A percentile compares a stretch with the other conserved stretches of the same genome.
These are phyloP conservation scores for Claviceps pazoutovae DNA, from an alignment of 2,329 filamentous ascomycete genomes.

Conservation along the genomic window DNA sequence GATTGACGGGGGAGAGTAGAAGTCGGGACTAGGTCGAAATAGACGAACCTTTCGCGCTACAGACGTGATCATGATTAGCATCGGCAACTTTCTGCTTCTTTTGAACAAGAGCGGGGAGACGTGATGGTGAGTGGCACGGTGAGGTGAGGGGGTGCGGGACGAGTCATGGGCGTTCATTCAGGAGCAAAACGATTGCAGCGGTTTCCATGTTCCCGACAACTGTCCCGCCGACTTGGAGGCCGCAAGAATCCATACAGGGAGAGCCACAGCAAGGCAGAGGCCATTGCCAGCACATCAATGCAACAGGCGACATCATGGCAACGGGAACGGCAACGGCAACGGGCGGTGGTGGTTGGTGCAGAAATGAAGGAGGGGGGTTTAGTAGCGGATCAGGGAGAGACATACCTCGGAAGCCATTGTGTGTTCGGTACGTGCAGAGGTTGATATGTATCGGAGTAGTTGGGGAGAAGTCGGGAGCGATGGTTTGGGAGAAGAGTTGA, in stretches of 20 bases:
- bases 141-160: conserved; percentile 2
- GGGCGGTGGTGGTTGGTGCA: conserved; percentile 1
- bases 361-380: conserved; percentile 5
- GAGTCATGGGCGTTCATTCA: neutral
- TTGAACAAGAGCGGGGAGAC: neutral
- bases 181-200: neutral
- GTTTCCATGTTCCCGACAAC: neutral
- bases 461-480: conserved; percentile 8
- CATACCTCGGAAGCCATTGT: conserved; percentile 23
- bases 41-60: conserved; percentile 56
- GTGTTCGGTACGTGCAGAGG: conserved; percentile 3
- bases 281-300: neutral
- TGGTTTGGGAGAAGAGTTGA: conserved; percentile 11
- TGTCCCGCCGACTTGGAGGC: neutral
- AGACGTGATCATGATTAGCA: conserved; percentile 24
- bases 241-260: neutral
- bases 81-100: neutral
- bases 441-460: neutral
- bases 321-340: neutral
- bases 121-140: conserved; percentile 1
- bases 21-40: conserved; percentile 4
- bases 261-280: neutral
- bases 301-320: neutral
- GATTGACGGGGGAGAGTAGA: conserved; percentile 6
- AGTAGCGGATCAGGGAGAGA: conserved; percentile 2